These are phyloP conservation scores for Alternaria sp. DNA, from an alignment of 2,329 filamentous ascomycete species.

Conservation along the genomic window DNA sequence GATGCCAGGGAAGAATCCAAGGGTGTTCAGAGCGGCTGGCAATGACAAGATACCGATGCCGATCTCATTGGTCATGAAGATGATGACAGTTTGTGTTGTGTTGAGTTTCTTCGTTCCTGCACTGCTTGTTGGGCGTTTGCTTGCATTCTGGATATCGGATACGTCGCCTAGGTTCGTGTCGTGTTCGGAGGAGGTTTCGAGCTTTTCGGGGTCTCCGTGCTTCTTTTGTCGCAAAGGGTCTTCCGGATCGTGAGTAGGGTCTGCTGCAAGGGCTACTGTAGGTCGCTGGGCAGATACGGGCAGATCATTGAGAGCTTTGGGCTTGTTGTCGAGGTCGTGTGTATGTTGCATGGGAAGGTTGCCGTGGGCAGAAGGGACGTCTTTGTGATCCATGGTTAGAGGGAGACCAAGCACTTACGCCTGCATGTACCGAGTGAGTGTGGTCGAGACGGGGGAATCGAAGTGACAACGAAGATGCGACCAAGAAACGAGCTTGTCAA, in stretches of 20 bases:
- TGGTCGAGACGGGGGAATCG: neutral
- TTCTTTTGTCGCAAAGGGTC: constrained; percentile 17
- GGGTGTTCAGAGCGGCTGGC: constrained; percentile 30
- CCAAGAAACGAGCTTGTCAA: neutral
- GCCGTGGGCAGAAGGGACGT: constrained; percentile 16
- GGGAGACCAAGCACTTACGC: constrained; percentile 16
- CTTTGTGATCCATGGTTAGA: constrained; percentile 23
- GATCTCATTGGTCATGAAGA: constrained; percentile 39
- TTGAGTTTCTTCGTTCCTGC: constrained; percentile 27
- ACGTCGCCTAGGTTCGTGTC: constrained; percentile 30
- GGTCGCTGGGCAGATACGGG: constrained; percentile 25
- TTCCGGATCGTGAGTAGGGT: constrained; percentile 27
- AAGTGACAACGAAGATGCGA: neutral
- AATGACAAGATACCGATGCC: constrained; percentile 39
- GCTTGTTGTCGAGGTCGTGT: constrained; percentile 15
- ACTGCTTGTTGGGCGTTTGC: constrained; percentile 13
- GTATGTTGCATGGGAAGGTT: constrained; percentile 19
- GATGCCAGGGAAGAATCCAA: constrained; percentile 37
- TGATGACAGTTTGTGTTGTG: constrained; percentile 36
- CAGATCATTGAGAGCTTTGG: constrained; percentile 18
- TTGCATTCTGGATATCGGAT: constrained; percentile 32
- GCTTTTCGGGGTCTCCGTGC: constrained; percentile 18
- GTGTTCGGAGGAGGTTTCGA: constrained; percentile 24
- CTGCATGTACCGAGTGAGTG: constrained; percentile 1
- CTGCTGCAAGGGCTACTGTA: constrained; percentile 28